Conservation (phyloP, 2,329 filamentous ascomycete genomes). For the Ploettnerulaceae sp. region DNA sequence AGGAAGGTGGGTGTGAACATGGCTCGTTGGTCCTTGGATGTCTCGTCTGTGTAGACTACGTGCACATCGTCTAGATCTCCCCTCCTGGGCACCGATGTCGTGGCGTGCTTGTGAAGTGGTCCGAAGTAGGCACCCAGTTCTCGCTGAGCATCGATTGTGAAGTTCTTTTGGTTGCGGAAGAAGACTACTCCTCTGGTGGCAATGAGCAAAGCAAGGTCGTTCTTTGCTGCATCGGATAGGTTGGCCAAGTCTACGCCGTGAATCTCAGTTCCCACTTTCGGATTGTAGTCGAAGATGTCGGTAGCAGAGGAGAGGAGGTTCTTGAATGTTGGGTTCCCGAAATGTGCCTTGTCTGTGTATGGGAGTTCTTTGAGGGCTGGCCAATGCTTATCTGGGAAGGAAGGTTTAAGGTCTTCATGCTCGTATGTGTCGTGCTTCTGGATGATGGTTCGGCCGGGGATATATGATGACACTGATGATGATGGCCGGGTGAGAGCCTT, state of each 20-base stretch:
- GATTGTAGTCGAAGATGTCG: conserved; percentile 49
- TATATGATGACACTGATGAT: conserved; percentile 16
- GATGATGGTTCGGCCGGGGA: conserved; percentile 43
- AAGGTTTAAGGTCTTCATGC: conserved; percentile 47
- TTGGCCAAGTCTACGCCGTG: conserved; percentile 25
- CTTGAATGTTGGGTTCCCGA: conserved; percentile 49
- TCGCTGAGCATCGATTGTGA: conserved; percentile 49
- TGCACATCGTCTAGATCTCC: conserved; percentile 51
- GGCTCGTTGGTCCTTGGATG: conserved; percentile 47
- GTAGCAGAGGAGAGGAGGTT: conserved; percentile 48
- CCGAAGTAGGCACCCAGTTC: conserved; percentile 49
- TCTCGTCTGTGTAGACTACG: conserved; percentile 50
- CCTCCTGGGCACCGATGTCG: conserved; percentile 45
- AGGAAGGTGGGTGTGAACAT: conserved; percentile 51
- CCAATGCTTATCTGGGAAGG: conserved; percentile 50
- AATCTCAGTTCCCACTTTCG: conserved; percentile 38
- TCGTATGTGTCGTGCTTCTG: conserved; percentile 45
- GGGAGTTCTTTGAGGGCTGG: conserved; percentile 42
- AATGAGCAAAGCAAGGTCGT: conserved; percentile 48
- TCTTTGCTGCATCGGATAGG: conserved; percentile 41
- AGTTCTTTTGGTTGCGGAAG: conserved; percentile 50
- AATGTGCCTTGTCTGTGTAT: conserved; percentile 49
- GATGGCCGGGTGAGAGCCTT: conserved; percentile 13
- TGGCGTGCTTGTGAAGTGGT: conserved; percentile 50
- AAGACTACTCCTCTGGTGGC: conserved; percentile 53